These are phyloP conservation scores for Neurospora sublineolata DNA, from an alignment of 495 filamentous ascomycete species.

Conservation along the genomic window DNA sequence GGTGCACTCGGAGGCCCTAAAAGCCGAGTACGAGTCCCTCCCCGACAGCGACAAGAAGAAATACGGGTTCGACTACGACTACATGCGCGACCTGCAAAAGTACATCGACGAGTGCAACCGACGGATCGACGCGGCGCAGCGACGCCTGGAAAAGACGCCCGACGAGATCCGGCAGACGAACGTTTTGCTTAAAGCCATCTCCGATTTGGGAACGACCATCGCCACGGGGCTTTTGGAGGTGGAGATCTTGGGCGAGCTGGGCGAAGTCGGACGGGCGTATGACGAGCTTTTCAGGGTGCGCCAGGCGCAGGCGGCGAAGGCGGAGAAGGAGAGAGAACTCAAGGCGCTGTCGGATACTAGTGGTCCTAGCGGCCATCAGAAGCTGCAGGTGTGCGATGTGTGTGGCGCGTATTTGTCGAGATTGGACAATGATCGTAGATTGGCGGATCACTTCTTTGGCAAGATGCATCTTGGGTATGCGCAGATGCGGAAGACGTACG, in stretches of 20 bases:
- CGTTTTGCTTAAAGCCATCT: constrained; percentile 76
- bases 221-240: constrained; percentile 77
- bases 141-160: constrained; percentile 88
- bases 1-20: constrained; percentile 78
- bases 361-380: constrained; percentile 90
- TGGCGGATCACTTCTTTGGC: constrained; percentile 97
- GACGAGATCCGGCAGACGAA: constrained; percentile 98
- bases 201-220: constrained; percentile 67
- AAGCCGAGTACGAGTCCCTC: constrained; percentile 70
- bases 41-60: constrained; percentile 56
- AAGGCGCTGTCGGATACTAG: constrained; percentile 85
- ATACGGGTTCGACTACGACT: constrained; percentile 91
- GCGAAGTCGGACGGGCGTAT: constrained; percentile 66
- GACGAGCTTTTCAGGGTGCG: constrained; percentile 78
- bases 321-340: constrained; percentile 75
- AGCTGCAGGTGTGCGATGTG: constrained; percentile 96
- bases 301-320: constrained; percentile 69
- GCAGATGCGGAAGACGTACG: constrained; percentile 87
- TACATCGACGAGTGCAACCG: constrained; percentile 96
- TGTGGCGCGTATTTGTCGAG: constrained; percentile 82
- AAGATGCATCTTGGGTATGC: constrained; percentile 99
- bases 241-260: constrained; percentile 70
- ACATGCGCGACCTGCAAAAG: constrained; percentile 86
- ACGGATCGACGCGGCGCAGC: constrained; percentile 80
- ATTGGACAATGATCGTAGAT: constrained; percentile 82